Evolutionary conservation across 129 eudicot species (phyloP), one percentile per base, ranked within the genome.

Genomic region (Pittosporum tobira): DNA sequence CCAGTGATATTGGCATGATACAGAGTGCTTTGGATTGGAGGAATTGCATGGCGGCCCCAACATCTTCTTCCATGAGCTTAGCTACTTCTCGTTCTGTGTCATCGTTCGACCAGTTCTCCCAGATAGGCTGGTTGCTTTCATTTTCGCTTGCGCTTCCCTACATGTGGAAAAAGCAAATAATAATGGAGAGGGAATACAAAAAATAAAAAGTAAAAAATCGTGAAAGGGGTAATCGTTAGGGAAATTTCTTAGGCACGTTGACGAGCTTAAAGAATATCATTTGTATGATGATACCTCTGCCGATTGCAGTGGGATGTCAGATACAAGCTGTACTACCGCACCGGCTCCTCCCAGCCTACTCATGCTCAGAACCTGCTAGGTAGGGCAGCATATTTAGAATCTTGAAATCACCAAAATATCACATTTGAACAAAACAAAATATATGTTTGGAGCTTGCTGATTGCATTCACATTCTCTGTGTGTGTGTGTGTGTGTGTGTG

Each of bases 271-370:
- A n/a, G n/a, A n/a, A n/a, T n/a, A n/a, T n/a, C n/a, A n/a, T n/a
- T n/a, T n/a, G n/a, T n/a, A 9, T 44, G 43, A 23, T 29, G 38
- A 60, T 80, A 89, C 97, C 95, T 82, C 97, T 8, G 68, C 79
- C 2, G 94, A 70, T 61, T 81, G 80, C 63, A 82, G 59, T 1
- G 97, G 97, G 50, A 80, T 77, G 52, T 90, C 95, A 48, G 97
- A 78, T 15, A 85, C 95, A 50, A 90, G 88, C 61, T 85, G 97
- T 21, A 95, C 97, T 50, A 85, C 97, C 26, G 95, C 97, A 61
- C 97, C 93, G 22, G 95, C 94, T 64, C 95, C 95, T 31, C 97
- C 97, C 45, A 90, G 83, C 76, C 97, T 78, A 73, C 97, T 90
- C 97, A 90, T 90, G 89, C 97, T 90, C 73, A 90, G 78, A 50